Percentiles rank a stretch among this genome's conserved stretches.
phyloP scores from a whole-genome alignment of 2,329 filamentous ascomycete genomes.

The Sordariomycetes sp. region DNA sequence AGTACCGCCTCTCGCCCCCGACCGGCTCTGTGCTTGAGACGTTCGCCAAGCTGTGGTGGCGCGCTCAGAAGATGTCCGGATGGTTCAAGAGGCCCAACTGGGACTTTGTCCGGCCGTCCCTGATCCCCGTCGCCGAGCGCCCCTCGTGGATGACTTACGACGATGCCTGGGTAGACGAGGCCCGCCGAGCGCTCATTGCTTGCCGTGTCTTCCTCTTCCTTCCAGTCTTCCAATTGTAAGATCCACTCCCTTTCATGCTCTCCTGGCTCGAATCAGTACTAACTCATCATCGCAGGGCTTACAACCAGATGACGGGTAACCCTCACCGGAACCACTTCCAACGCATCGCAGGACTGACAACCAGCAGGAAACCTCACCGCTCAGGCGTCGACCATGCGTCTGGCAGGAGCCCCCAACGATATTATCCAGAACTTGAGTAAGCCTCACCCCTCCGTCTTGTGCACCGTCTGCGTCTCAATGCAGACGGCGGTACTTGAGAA shows the following conservation, averaged over 20 bases:
- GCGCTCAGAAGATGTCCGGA: constrained; percentile 54
- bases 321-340: too few species aligned
- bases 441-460: too few species aligned
- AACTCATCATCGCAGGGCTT: constrained; percentile 19
- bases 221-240: constrained; percentile 43
- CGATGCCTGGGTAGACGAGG: constrained; percentile 73
- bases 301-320: constrained; percentile 52
- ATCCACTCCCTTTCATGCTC: not conserved
- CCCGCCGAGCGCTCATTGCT: constrained; percentile 57
- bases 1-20: constrained; percentile 53
- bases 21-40: constrained; percentile 63
- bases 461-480: too few species aligned
- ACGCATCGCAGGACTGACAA: constrained; percentile 34
- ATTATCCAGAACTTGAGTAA: constrained; percentile 65
- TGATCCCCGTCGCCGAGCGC: constrained; percentile 40
- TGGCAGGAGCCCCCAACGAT: constrained; percentile 67
- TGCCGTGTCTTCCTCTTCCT: constrained; percentile 63
- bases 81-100: constrained; percentile 55
- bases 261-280: not conserved
- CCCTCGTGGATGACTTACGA: constrained; percentile 74
- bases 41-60: constrained; percentile 47
- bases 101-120: constrained; percentile 58
- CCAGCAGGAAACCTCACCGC: constrained; percentile 48
- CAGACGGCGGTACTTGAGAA: too few species aligned
- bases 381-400: constrained; percentile 56